These are phyloP conservation scores for Ceratocystis smalleyi DNA, from an alignment of 2,329 filamentous ascomycete genomes.

Conservation along the genomic window DNA sequence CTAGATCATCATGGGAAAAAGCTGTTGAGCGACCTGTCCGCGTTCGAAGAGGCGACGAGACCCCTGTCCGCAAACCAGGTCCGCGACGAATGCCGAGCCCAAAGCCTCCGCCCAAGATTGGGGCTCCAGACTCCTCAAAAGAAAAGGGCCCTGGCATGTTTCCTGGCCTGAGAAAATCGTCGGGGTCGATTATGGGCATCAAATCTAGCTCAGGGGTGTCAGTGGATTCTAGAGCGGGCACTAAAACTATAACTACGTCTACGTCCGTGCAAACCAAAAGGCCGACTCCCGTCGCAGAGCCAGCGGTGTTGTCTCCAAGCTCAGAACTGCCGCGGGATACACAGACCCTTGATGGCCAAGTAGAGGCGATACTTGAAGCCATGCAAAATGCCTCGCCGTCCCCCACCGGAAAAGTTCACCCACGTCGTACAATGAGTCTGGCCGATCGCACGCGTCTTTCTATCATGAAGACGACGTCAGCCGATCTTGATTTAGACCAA, in stretches of 20 bases:
- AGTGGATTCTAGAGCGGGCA: too few relatives aligned
- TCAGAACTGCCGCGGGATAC: slow-evolving; percentile 20
- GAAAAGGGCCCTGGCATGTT: neutral
- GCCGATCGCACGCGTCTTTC: slow-evolving; percentile 68
- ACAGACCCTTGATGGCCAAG: slow-evolving; percentile 33
- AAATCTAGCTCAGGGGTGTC: neutral
- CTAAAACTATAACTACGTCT: neutral
- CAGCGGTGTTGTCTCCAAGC: neutral
- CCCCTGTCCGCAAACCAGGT: neutral
- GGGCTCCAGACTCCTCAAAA: neutral
- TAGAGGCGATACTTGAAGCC: slow-evolving; percentile 40
- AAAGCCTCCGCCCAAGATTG: slow-evolving; percentile 7
- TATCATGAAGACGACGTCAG: slow-evolving; percentile 47
- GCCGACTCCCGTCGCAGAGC: neutral
- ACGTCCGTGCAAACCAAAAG: neutral
- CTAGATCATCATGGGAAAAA: slow-evolving; percentile 4
- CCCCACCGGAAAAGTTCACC: slow-evolving; percentile 34
- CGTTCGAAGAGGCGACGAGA: slow-evolving; percentile 14
- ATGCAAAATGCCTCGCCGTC: slow-evolving; percentile 42
- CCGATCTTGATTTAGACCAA: slow-evolving; percentile 19
- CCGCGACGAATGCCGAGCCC: slow-evolving; percentile 8
- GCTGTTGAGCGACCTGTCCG: slow-evolving; percentile 12
- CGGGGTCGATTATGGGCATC: neutral
- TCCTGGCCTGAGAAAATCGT: neutral
- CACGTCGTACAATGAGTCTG: slow-evolving; percentile 45